Base-by-base conservation (phyloP, 2,329 filamentous ascomycete species). In the Cladosporium sp. region DNA sequence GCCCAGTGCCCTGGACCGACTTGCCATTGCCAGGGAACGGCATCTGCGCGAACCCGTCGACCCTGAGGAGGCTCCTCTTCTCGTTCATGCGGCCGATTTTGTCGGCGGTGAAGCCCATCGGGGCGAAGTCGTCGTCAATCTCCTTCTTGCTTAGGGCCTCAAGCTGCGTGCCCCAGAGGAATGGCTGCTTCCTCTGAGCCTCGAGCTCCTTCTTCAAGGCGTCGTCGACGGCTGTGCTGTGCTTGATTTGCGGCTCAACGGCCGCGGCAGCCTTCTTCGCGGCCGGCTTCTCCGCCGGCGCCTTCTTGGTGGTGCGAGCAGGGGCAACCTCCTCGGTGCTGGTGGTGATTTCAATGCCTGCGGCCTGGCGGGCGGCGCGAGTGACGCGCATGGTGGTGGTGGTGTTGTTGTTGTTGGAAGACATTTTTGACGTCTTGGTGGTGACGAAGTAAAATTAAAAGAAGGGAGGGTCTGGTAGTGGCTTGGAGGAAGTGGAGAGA, bases 111-210 rank as follows among this genome's bases (percentile, higher is more conserved):
- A 47, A 51, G 39, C 50, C 49, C 22, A 54, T 50, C 13, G 34
- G 43, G 9, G 9, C 12, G 42, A 56, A 38, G 45, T 56, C 54
- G n/a, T 19, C 11, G 17, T 29, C 15, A 40, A 56, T 42, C 29
- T 13, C 27, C 20, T 47, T 32, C 13, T 20, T 42, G 45, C 17
- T 17, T 3, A 27, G 17, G 4, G 37, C 13, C 13, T 22, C 27
- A 27, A 40, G 12, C 15, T 48, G 45, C 1, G 45, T 48, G 45
- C 6, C 45, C 36, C 37, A 48, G 12, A n/a, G 17, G 45, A 19
- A 20, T 1, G 27, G 37, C 13, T 48, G 24, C 3, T 19, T 17
- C 37, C n/a, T 22, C 5, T 48, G 12, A 7, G 17, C 22, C 13
- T 17, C 15, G 24, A 41, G 37, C 13, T 13, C 4, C 18, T 20